phyloP scores from a whole-genome alignment of 495 filamentous ascomycete genomes.

The Neurospora discreta region DNA sequence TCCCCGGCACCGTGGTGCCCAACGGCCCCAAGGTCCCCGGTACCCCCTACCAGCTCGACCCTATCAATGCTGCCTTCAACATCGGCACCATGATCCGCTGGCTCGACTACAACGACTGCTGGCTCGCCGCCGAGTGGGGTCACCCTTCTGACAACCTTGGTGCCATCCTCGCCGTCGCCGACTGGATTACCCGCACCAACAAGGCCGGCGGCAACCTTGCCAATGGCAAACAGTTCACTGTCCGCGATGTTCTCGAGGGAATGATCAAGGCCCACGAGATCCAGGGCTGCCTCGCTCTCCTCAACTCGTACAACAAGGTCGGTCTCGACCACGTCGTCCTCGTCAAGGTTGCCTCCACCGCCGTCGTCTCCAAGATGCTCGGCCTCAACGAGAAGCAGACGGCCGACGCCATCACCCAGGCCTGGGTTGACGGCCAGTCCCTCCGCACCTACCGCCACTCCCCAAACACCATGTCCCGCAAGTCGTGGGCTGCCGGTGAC shows the following conservation, averaged over 20 bases:
- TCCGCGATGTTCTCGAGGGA: slow-evolving; percentile 85
- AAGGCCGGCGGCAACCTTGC: slow-evolving; percentile 78
- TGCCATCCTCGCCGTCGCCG: slow-evolving; percentile 88
- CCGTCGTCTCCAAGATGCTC: slow-evolving; percentile 88
- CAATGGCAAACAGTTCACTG: slow-evolving; percentile 72
- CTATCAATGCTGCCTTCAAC: slow-evolving; percentile 94
- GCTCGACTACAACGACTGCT: slow-evolving; percentile 99
- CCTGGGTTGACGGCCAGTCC: slow-evolving; percentile 93
- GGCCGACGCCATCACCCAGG: slow-evolving; percentile 89
- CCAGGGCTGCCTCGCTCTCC: slow-evolving; percentile 88
- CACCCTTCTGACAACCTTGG: slow-evolving; percentile 96
- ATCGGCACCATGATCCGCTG: slow-evolving; percentile 97
- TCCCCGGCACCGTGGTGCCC: slow-evolving; percentile 82
- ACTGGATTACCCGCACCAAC: slow-evolving; percentile 96
- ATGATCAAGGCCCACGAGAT: slow-evolving; percentile 99
- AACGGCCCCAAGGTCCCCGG: slow-evolving; percentile 88
- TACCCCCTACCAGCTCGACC: slow-evolving; percentile 88
- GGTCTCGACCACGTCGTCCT: slow-evolving; percentile 95
- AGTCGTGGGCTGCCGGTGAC: slow-evolving; percentile 97
- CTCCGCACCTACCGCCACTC: slow-evolving; percentile 94
- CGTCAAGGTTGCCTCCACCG: slow-evolving; percentile 93
- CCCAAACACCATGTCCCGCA: slow-evolving; percentile 98
- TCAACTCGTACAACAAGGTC: slow-evolving; percentile 98
- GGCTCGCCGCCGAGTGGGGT: slow-evolving; percentile 97
- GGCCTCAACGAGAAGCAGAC: slow-evolving; percentile 84